Conservation (phyloP, 495 filamentous ascomycete genomes). For the Bacidia gigantensis region DNA sequence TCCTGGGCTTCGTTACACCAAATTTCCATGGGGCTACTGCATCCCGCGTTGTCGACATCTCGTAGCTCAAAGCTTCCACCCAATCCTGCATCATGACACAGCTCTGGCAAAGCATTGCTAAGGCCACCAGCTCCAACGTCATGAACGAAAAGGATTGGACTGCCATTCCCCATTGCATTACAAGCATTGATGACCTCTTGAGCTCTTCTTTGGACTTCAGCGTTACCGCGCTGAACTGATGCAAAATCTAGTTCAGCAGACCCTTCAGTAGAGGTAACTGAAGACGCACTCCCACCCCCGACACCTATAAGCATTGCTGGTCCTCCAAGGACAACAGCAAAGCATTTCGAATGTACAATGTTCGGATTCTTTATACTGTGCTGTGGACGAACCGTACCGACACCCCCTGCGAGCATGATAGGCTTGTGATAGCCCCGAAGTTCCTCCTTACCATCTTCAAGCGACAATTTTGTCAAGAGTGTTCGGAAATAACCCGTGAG, state of each 20-base stretch:
- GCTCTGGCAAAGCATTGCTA: slow-evolving; percentile 83
- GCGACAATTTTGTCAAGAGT: slow-evolving; percentile 51
- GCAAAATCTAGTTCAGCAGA: slow-evolving; percentile 88
- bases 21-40: slow-evolving; percentile 55
- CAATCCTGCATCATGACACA: slow-evolving; percentile 70
- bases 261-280: slow-evolving; percentile 74
- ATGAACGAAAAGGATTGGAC: slow-evolving; percentile 90
- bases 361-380: slow-evolving; percentile 72
- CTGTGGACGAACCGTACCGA: slow-evolving; percentile 89
- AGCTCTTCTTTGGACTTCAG: slow-evolving; percentile 85
- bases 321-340: slow-evolving; percentile 83
- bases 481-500: slow-evolving; percentile 85
- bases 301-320: slow-evolving; percentile 90
- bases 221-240: slow-evolving; percentile 85
- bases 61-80: slow-evolving; percentile 85
- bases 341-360: slow-evolving; percentile 66
- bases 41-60: slow-evolving; percentile 79
- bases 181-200: slow-evolving; percentile 97
- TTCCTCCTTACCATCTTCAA: slow-evolving; percentile 50
- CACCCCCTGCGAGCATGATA: slow-evolving; percentile 95
- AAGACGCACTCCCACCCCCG: slow-evolving; percentile 82
- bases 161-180: slow-evolving; percentile 63
- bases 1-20: slow-evolving; percentile 92
- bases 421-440: slow-evolving; percentile 92
- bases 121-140: too few relatives aligned